Evolutionary conservation across 2,329 filamentous ascomycete species (phyloP).

Genomic region (Cadophora malorum): DNA sequence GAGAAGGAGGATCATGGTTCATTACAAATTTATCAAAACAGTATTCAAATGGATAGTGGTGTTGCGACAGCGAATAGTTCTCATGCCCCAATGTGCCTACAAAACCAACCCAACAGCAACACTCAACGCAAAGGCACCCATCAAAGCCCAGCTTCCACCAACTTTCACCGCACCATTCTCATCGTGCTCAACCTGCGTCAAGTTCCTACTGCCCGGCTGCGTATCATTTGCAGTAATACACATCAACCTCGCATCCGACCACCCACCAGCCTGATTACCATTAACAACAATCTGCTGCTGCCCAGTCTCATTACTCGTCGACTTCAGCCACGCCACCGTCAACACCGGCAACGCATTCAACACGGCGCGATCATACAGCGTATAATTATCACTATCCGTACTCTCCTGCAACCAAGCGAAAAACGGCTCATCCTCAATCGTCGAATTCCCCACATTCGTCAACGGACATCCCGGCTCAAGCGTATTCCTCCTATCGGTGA

Average conservation of each 20-base stretch:
- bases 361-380: constrained; percentile 13
- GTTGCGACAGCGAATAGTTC: not conserved
- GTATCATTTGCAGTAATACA: constrained; percentile 12
- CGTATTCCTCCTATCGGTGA: constrained; percentile 3
- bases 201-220: constrained; percentile 3
- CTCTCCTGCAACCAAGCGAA: not conserved
- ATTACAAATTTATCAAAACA: not conserved
- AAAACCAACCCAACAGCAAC: not conserved
- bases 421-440: not conserved
- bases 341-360: constrained; percentile 16
- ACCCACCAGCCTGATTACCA: not conserved
- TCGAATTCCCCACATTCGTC: constrained; percentile 1
- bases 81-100: not conserved
- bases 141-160: not conserved
- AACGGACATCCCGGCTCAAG: not conserved
- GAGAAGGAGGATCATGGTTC: no score
- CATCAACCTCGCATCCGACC: constrained; percentile 15
- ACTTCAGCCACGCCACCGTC: constrained; percentile 10
- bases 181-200: constrained; percentile 10
- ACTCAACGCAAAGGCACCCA: constrained; percentile 6
- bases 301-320: not conserved
- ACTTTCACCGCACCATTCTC: not conserved
- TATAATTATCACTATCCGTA: constrained; percentile 4
- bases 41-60: not conserved
- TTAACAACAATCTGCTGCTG: not conserved